Base-by-base conservation (phyloP, 306 rosid species). In the Hippophae tibetana region DNA sequence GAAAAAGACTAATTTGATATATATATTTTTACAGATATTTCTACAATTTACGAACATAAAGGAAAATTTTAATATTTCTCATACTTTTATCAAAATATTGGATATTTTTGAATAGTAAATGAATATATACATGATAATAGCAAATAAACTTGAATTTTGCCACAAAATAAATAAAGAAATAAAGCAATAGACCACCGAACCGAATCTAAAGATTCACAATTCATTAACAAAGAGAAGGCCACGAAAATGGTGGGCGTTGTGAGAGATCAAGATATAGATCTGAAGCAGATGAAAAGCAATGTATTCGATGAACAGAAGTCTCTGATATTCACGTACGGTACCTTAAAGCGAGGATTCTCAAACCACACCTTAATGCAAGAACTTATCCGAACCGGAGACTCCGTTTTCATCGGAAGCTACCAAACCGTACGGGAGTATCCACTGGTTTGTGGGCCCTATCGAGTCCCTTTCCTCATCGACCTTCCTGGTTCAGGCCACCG, bases 381-480 rank as follows among this genome's bases (percentile, higher is more conserved):
- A 41, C 87, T 86, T 25, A 80, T 78, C 12, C 73, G 60, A 44
- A 43, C 78, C 18, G 88, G 86, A 43, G 93, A 89, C 72, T 86
- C 93, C 3, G 62, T 77, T 10, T 84, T 86, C 76, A 7, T 77
- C 62, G 75, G 90, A 59, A 68, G 18, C 64, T 79, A 54, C 78
- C 72, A 74, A 7, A 83, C 90, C 48, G 31, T 65, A 7, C 68
- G 13, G 44, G 61, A 47, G 0, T 80, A 70, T 57, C 95, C 95
- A 0, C 90, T 82, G 43, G 87, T 86, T 3, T 86, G 89, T 40
- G 97, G 97, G 13, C 86, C 95, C 27, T 82, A 80, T 73, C 65
- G 76, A 3, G 93, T 86, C n/a, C 93, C 94, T 0, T 86, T 84
- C 63, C 86, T 89, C 42, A 68, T 90, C 57, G 82, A 82, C 74